Base-by-base conservation (phyloP, 1,139 yeast genomes). In the Protomyces inundatus region DNA sequence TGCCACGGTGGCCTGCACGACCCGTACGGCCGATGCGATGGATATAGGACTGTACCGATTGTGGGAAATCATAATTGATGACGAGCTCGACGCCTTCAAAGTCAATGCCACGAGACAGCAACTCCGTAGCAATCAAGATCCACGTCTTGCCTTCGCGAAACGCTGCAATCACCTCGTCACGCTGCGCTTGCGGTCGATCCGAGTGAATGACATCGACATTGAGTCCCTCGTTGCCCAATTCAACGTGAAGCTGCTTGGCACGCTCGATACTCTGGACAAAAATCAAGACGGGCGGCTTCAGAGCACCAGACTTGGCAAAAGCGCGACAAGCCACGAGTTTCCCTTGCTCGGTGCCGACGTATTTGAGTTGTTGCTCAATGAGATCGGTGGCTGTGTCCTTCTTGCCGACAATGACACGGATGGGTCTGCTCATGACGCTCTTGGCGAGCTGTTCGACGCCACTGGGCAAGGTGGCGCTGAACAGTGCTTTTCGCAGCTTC, bases 11-110 rank as follows among this genome's bases (percentile, higher is more conserved):
- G 0, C 97, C 97, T 59, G 93, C 97, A 80, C 99, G 86, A 69
- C 98, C 99, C 1, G 98, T 93, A 80, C 99, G 87, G 75, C 99
- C 99, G 71, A 95, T 90, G 77, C 99, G 84, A 75, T 95, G 99
- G 54, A 95, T 97, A 74, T 95, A 95, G 0, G 97, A 87, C 75
- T 93, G 98, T 0, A 98, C 90, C 60, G 88, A 83, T 71, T 86
- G 90, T 14, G 99, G 99, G 4, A 93, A 96, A 76, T 95, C 99
- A 74, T 93, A 95, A 76, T 95, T 95, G 70, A 95, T 88, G 40
- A 95, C 98, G 67, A 93, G 76, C 72, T 91, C 91, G 50, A 95
- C 95, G 51, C 98, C 98, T 73, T 90, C 90, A 78, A 95, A 95
- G 76, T 95, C 98, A 66, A 95, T 90, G 79, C 99, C 99, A 77